Evolutionary conservation across 257 asterid species (phyloP), one percentile per base, ranked within the genome.

Genomic region (Thymus mandschuricus): DNA sequence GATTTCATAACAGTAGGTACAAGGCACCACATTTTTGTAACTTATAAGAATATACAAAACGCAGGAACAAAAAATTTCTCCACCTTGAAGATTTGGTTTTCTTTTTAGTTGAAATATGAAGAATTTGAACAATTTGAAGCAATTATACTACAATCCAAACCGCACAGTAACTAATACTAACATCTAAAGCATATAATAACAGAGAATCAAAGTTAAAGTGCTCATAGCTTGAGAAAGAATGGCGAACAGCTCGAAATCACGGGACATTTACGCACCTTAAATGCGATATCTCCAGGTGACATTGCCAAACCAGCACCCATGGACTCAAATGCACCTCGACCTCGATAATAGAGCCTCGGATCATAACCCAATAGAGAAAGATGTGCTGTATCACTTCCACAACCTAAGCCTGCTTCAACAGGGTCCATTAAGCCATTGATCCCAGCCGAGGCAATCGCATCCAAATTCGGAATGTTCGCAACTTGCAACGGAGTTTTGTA

Each of bases 341-440:
- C 99, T 40, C 97, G 96, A 73, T 95, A 95, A 79, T 89, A 95
- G 33, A 86, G 82, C 70, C 97, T 77, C 1, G 98, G 99, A 72
- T 95, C 97, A 81, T 92, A 95, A 29, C 98, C 98, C 87, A 92
- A 43, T 60, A 95, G 66, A 45, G 98, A 92, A 73, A 95, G 93
- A 84, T 95, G 99, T 2, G 99, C 98, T 7, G 99, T 95, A 71
- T 95, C 99, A 75, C 98, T 95, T 67, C 99, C 98, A 68, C 99
- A 95, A 50, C 81, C 99, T 78, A 95, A 78, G 30, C 99, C 99
- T 6, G 84, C 93, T 83, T 95, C 99, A 31, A 95, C 98, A 43
- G 99, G 98, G 75, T 95, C 99, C 99, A 95, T 95, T 31, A 95
- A 83, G 54, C 98, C 99, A 73, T 88, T 95, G 54, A 92, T 71